Percentiles rank a stretch among this genome's conserved stretches.
phyloP scores from a whole-genome alignment of 164 flowering plant genomes.

The Nelumbo lutea region DNA sequence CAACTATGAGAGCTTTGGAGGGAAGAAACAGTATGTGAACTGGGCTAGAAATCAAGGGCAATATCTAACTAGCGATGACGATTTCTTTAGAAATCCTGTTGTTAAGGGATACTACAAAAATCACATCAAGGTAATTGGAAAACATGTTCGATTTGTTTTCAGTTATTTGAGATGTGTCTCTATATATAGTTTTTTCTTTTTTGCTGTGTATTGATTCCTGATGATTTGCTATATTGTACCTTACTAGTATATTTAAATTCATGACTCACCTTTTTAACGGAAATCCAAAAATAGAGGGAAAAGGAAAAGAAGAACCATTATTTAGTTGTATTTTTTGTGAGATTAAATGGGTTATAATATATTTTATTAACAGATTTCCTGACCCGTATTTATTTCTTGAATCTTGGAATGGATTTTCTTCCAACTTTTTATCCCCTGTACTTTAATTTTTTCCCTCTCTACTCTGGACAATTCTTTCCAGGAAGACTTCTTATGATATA shows the following conservation, averaged over 20 bases:
- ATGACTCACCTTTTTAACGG: too few species aligned
- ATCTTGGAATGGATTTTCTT: background rate
- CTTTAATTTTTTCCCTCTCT: too few species aligned
- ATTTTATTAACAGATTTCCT: background rate
- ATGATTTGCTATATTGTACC: background rate
- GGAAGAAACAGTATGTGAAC: conserved; percentile 27
- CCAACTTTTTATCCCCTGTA: too few species aligned
- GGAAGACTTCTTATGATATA: too few species aligned
- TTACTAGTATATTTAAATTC: background rate
- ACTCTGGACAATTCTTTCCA: too few species aligned
- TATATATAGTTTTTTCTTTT: background rate
- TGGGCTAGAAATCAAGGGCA: conserved; percentile 29
- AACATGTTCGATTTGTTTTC: background rate
- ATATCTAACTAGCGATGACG: conserved; percentile 13
- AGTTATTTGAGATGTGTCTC: background rate
- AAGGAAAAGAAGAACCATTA: too few species aligned
- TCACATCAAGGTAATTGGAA: conserved; percentile 24
- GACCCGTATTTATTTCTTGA: background rate
- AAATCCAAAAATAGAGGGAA: too few species aligned
- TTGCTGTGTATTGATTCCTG: background rate
- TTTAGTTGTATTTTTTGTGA: too few species aligned
- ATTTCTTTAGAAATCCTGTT: conserved; percentile 14
- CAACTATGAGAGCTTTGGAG: conserved; percentile 29
- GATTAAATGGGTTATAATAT: too few species aligned
- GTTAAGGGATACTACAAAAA: conserved; percentile 21